Evolutionary conservation across 441 rosid genomes (phyloP).

Genomic region (Aleurites moluccanus): DNA sequence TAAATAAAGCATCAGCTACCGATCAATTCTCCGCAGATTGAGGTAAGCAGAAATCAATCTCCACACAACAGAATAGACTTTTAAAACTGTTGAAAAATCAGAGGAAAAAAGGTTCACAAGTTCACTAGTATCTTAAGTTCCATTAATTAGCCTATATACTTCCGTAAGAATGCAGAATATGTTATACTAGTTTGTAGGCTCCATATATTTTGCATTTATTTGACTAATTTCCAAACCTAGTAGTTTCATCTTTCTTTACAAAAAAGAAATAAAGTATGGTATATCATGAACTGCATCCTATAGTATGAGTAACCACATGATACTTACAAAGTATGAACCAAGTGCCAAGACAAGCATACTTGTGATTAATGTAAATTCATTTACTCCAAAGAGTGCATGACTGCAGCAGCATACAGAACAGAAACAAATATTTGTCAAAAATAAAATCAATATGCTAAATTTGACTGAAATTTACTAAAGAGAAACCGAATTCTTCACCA

Average conservation of each 20-base stretch:
- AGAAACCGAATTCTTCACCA: neutral
- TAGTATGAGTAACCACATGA: neutral
- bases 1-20: constrained; percentile 17
- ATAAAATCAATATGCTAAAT: neutral
- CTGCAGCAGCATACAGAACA: constrained; percentile 38
- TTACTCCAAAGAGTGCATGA: constrained; percentile 55
- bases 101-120: neutral
- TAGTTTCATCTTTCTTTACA: neutral
- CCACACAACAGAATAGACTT: neutral
- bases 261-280: neutral
- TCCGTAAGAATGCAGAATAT: no score
- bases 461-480: neutral
- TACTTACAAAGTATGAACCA: constrained; percentile 78
- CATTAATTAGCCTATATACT: neutral
- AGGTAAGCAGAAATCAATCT: neutral
- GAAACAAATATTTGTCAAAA: neutral
- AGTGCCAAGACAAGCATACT: constrained; percentile 45
- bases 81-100: neutral
- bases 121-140: neutral
- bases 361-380: constrained; percentile 40
- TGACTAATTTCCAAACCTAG: neutral
- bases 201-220: neutral
- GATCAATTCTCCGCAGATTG: neutral
- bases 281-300: neutral
- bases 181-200: neutral